A percentile compares a stretch with the other conserved stretches of the same genome.
These are phyloP conservation scores for Rhodotorula sp. DNA, from an alignment of 1,284 basidiomycete genomes.

Conservation along the genomic window DNA sequence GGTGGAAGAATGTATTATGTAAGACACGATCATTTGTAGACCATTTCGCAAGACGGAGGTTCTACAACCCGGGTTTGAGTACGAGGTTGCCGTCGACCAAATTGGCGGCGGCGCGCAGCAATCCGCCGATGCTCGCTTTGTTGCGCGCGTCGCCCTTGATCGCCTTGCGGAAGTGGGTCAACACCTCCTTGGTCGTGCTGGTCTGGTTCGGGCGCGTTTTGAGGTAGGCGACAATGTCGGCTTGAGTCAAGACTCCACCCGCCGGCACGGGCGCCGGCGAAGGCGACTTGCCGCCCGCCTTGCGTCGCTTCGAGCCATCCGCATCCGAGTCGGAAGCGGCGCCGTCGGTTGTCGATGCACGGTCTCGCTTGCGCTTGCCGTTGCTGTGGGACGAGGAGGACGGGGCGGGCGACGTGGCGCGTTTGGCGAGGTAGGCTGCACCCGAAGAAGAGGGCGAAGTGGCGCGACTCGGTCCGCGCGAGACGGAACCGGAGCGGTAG, in stretches of 20 bases:
- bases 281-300: slow-evolving; percentile 25
- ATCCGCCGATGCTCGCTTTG: slow-evolving; percentile 67
- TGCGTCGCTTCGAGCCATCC: slow-evolving; percentile 32
- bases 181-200: slow-evolving; percentile 55
- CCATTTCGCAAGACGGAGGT: background rate
- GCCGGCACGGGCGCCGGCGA: slow-evolving; percentile 51
- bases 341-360: background rate
- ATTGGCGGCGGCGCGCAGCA: slow-evolving; percentile 70
- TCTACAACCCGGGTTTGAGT: slow-evolving; percentile 34
- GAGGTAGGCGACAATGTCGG: slow-evolving; percentile 69
- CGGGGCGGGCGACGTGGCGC: slow-evolving; percentile 57
- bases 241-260: slow-evolving; percentile 57
- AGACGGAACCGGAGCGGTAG: slow-evolving; percentile 16
- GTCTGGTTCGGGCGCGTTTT: slow-evolving; percentile 62
- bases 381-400: slow-evolving; percentile 10
- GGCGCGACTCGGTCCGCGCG: slow-evolving; percentile 20
- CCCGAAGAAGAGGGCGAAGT: slow-evolving; percentile 54
- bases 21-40: too few species aligned
- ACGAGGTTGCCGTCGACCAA: slow-evolving; percentile 64
- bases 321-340: slow-evolving; percentile 10
- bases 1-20: too few species aligned
- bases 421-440: slow-evolving; percentile 72
- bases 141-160: slow-evolving; percentile 61
- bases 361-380: slow-evolving; percentile 31
- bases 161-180: slow-evolving; percentile 70